phyloP scores from a whole-genome alignment of 176 grass and related monocot species.

The Ensete glaucum region DNA sequence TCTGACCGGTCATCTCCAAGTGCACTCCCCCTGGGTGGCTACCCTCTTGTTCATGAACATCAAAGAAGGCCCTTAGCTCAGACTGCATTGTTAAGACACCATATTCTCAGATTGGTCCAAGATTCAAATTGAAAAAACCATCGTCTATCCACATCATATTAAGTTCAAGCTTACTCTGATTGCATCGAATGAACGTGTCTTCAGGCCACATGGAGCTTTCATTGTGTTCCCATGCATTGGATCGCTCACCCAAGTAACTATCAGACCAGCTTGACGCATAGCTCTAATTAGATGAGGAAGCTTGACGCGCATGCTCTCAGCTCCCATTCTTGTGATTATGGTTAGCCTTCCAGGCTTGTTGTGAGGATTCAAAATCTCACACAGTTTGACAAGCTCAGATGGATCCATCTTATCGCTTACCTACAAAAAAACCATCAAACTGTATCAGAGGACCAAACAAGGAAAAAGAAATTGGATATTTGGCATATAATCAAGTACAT shows the following conservation, averaged over 20 bases:
- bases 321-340: constrained; percentile 14
- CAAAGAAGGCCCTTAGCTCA: constrained; percentile 14
- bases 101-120: background rate
- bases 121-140: background rate
- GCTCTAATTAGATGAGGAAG: constrained; percentile 13
- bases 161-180: constrained; percentile 3
- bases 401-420: constrained; percentile 18
- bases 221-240: constrained; percentile 13
- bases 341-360: constrained; percentile 9
- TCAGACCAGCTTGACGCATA: constrained; percentile 3
- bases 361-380: constrained; percentile 13
- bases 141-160: background rate
- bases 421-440: background rate
- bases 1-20: constrained; percentile 16
- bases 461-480: background rate
- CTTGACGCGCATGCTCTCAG: constrained; percentile 8
- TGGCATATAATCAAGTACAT: background rate
- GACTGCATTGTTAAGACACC: background rate
- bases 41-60: constrained; percentile 14
- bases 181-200: constrained; percentile 9
- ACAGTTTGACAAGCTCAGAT: constrained; percentile 11
- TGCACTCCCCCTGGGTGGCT: constrained; percentile 18
- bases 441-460: background rate
- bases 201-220: constrained; percentile 10
- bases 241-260: constrained; percentile 19